phyloP scores from a whole-genome alignment of 2,329 filamentous ascomycete genomes.

The Neonectria hederae region DNA sequence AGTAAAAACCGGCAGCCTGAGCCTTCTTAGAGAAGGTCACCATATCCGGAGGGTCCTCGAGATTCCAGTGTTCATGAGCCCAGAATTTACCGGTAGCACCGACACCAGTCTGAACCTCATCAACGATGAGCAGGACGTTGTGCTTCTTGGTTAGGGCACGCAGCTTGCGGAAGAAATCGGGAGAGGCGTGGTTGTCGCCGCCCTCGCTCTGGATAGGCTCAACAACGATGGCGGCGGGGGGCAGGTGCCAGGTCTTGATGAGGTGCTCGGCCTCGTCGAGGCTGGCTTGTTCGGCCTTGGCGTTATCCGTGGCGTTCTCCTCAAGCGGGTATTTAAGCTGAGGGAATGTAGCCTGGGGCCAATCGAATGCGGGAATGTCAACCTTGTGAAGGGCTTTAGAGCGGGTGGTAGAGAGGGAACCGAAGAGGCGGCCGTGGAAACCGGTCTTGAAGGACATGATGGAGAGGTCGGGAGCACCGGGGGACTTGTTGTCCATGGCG shows the following conservation, averaged over 20 bases:
- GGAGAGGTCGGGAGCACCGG: slow-evolving; percentile 79
- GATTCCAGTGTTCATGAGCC: slow-evolving; percentile 95
- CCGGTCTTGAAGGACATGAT: slow-evolving; percentile 89
- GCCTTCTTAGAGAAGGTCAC: slow-evolving; percentile 97
- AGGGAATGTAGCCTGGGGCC: slow-evolving; percentile 91
- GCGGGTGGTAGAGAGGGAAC: slow-evolving; percentile 85
- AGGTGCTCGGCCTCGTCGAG: slow-evolving; percentile 85
- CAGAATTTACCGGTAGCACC: slow-evolving; percentile 95
- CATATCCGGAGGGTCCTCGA: slow-evolving; percentile 84
- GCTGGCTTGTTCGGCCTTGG: slow-evolving; percentile 80
- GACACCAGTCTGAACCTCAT: slow-evolving; percentile 93
- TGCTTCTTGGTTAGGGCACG: slow-evolving; percentile 81
- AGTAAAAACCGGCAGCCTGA: slow-evolving; percentile 94
- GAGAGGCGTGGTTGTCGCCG: slow-evolving; percentile 92
- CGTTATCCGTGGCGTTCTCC: slow-evolving; percentile 81
- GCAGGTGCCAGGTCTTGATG: slow-evolving; percentile 80
- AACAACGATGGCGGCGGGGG: slow-evolving; percentile 82
- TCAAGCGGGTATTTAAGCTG: slow-evolving; percentile 86
- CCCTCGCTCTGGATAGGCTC: slow-evolving; percentile 95
- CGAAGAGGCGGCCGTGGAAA: slow-evolving; percentile 93
- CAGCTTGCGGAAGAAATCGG: slow-evolving; percentile 85
- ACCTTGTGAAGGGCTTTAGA: slow-evolving; percentile 96
- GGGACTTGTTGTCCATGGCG: slow-evolving; percentile 81
- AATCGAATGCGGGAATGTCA: slow-evolving; percentile 94
- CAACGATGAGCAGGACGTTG: slow-evolving; percentile 86